phyloP scores from a whole-genome alignment of 2,329 filamentous ascomycete genomes.

The Chrysoporthe austroafricana region DNA sequence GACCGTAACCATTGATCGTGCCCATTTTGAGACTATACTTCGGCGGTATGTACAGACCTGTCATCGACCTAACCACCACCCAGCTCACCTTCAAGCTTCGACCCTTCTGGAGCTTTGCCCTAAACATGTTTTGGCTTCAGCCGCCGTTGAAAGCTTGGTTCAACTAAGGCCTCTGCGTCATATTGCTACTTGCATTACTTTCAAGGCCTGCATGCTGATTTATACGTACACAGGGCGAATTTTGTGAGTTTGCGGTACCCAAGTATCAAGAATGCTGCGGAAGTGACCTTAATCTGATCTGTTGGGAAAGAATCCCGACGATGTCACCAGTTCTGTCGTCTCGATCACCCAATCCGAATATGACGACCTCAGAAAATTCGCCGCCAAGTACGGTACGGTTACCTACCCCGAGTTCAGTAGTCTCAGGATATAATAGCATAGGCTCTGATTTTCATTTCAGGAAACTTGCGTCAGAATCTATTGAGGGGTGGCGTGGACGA shows the following conservation, averaged over 20 bases:
- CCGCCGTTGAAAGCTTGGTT: not conserved
- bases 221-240: constrained; percentile 45
- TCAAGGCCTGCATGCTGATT: constrained; percentile 13
- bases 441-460: constrained; percentile 34
- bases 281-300: constrained; percentile 21
- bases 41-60: constrained; percentile 55
- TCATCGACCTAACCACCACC: not conserved
- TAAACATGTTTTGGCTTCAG: not conserved
- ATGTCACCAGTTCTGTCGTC: constrained; percentile 46
- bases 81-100: constrained; percentile 7
- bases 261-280: constrained; percentile 18
- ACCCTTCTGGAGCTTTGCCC: not conserved
- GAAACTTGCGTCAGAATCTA: constrained; percentile 53
- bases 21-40: constrained; percentile 64
- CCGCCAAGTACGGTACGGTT: constrained; percentile 59
- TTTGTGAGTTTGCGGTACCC: constrained; percentile 45
- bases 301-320: constrained; percentile 27
- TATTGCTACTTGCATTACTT: not conserved
- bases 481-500: constrained; percentile 52
- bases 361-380: constrained; percentile 56
- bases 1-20: constrained; percentile 60
- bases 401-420: constrained; percentile 7
- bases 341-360: constrained; percentile 65
- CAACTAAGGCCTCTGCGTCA: not conserved
- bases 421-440: constrained; percentile 17